Conservation (phyloP, 345 rosid genomes). For the Eucalyptus tenuipes region DNA sequence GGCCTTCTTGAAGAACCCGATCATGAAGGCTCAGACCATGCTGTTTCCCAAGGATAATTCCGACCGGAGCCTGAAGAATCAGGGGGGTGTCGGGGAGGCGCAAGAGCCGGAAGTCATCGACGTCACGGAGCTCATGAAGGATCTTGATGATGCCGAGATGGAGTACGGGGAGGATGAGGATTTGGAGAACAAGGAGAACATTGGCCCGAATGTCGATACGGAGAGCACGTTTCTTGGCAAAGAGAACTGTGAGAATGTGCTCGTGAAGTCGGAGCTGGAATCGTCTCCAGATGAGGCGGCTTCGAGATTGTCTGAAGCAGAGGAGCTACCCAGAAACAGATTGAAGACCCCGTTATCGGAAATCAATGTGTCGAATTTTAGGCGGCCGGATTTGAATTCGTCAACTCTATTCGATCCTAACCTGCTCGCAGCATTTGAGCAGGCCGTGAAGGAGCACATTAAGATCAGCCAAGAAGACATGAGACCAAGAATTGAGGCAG, state of each 20-base stretch:
- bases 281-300: not conserved
- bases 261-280: not conserved
- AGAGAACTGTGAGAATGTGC: not conserved
- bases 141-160: conserved; percentile 20
- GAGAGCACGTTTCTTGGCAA: not conserved
- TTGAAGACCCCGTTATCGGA: conserved; percentile 28
- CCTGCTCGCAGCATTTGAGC: conserved; percentile 53
- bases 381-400: conserved; percentile 66
- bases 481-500: conserved; percentile 7
- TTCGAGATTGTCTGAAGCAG: not conserved
- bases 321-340: not conserved
- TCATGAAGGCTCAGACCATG: conserved; percentile 8
- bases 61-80: conserved; percentile 2
- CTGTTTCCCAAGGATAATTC: conserved; percentile 3
- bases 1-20: conserved; percentile 8
- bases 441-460: conserved; percentile 32
- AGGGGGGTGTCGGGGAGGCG: not conserved
- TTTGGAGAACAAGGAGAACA: conserved; percentile 44
- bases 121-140: conserved; percentile 34
- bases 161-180: conserved; percentile 6
- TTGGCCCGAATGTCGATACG: conserved; percentile 15
- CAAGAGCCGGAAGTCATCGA: conserved; percentile 25
- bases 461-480: conserved; percentile 27
- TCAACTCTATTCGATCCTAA: conserved; percentile 67
- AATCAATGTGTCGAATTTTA: conserved; percentile 36